Conservation (phyloP, 2,329 filamentous ascomycete genomes). For the Trichoderma semiorbis region DNA sequence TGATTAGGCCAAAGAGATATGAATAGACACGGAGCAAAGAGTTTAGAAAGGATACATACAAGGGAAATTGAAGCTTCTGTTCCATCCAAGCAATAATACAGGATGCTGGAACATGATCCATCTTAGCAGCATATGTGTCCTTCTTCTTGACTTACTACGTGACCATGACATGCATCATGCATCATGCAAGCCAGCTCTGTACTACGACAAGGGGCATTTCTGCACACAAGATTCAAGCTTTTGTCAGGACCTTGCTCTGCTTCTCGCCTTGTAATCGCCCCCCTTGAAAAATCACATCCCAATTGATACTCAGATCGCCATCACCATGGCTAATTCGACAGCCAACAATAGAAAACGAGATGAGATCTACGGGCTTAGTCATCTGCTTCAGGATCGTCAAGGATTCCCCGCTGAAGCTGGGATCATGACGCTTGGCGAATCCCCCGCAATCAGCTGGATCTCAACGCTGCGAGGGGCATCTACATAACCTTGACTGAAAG, state of each 20-base stretch:
- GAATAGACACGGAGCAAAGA: neutral
- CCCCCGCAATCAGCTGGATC: neutral
- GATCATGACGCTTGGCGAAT: neutral
- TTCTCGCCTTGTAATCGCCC: neutral
- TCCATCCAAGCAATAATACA: neutral
- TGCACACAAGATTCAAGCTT: neutral
- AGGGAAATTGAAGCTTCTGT: neutral
- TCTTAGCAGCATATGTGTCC: neutral
- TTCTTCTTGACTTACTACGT: neutral
- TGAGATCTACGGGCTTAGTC: neutral
- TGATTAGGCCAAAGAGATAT: neutral
- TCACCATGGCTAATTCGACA: neutral
- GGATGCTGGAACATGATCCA: neutral
- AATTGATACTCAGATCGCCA: neutral
- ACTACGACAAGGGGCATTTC: neutral
- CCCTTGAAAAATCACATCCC: neutral
- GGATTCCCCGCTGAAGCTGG: conserved; percentile 6
- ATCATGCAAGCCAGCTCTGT: neutral
- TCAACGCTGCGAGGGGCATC: neutral
- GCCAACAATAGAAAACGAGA: neutral
- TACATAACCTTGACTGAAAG: neutral
- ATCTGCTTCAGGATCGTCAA: neutral
- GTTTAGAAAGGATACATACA: neutral
- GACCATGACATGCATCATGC: conserved; percentile 1
- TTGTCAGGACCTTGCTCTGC: neutral